These are phyloP conservation scores for Podospora fimiseda DNA, from an alignment of 495 filamentous ascomycete genomes.

Conservation along the genomic window DNA sequence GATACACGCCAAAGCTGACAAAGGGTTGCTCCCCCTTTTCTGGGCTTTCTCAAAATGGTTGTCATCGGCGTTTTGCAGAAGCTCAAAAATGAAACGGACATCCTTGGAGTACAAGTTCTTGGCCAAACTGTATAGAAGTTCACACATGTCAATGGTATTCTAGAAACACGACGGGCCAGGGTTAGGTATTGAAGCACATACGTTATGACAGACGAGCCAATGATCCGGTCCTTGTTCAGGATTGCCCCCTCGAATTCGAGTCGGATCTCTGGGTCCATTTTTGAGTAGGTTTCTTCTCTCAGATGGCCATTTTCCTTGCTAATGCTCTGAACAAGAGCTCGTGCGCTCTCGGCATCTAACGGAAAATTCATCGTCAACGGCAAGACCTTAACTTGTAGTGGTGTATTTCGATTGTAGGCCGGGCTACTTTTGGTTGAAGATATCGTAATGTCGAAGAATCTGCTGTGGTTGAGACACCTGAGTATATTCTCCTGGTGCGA, in stretches of 20 bases:
- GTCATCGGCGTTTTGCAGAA: constrained; percentile 42
- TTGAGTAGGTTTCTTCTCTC: background rate
- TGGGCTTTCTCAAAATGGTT: constrained; percentile 22
- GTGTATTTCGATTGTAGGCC: too few relatives aligned
- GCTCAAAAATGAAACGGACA: constrained; percentile 34
- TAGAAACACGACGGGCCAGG: background rate
- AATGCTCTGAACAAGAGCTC: background rate
- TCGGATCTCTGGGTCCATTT: background rate
- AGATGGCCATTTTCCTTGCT: background rate
- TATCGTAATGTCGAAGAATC: too few relatives aligned
- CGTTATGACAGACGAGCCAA: background rate
- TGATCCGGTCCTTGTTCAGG: background rate
- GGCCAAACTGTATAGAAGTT: constrained; percentile 21
- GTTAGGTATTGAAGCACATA: background rate
- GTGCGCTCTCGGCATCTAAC: too few relatives aligned
- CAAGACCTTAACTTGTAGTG: too few relatives aligned
- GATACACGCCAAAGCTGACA: constrained; percentile 29
- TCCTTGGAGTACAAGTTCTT: constrained; percentile 34
- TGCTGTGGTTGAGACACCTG: too few relatives aligned
- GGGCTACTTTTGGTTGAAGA: too few relatives aligned
- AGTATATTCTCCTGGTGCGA: too few relatives aligned
- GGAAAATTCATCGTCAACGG: too few relatives aligned
- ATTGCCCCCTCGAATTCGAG: background rate
- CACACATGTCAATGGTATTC: background rate
- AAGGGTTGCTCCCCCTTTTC: constrained; percentile 17